A percentile compares a stretch with the other conserved stretches of the same genome.
phyloP scores from a whole-genome alignment of 2,329 filamentous ascomycete species.

The Alternaria postmessia region DNA sequence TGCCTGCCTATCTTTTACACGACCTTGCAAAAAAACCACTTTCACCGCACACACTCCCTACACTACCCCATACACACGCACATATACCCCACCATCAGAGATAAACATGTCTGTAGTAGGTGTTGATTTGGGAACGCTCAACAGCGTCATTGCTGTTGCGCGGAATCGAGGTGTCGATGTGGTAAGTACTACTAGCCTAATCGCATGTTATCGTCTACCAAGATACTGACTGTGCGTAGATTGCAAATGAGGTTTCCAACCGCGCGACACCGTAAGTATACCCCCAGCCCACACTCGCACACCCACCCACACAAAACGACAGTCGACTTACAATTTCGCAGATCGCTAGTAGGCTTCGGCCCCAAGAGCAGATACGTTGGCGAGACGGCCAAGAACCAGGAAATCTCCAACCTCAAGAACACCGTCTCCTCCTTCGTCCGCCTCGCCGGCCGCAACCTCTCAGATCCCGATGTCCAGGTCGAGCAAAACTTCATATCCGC shows the following conservation, averaged over 20 bases:
- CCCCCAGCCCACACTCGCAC: slow-evolving; percentile 16
- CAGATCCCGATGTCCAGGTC: slow-evolving; percentile 89
- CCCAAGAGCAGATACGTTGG: slow-evolving; percentile 93
- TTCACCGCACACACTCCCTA: slow-evolving; percentile 18
- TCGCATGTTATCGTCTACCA: not conserved
- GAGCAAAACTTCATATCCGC: slow-evolving; percentile 93
- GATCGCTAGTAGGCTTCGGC: slow-evolving; percentile 93
- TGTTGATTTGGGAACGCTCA: slow-evolving; percentile 94
- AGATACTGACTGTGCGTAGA: slow-evolving; percentile 64
- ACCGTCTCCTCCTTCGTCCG: slow-evolving; percentile 93
- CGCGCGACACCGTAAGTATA: slow-evolving; percentile 90
- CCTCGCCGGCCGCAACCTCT: slow-evolving; percentile 84
- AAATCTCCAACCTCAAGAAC: slow-evolving; percentile 99
- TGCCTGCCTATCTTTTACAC: slow-evolving; percentile 14
- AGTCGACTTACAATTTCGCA: slow-evolving; percentile 21
- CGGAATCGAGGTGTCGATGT: slow-evolving; percentile 99
- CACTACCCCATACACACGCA: slow-evolving; percentile 26
- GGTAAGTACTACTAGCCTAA: slow-evolving; percentile 70
- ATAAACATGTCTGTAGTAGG: slow-evolving; percentile 71
- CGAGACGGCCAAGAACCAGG: slow-evolving; percentile 96
- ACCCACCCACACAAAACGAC: slow-evolving; percentile 6
- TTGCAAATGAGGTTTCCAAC: slow-evolving; percentile 99
- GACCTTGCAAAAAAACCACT: slow-evolving; percentile 5
- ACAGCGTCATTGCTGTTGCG: slow-evolving; percentile 96
- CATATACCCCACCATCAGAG: slow-evolving; percentile 42